Base-by-base conservation (phyloP, 1,139 yeast species). In the Zygoascus sp. region DNA sequence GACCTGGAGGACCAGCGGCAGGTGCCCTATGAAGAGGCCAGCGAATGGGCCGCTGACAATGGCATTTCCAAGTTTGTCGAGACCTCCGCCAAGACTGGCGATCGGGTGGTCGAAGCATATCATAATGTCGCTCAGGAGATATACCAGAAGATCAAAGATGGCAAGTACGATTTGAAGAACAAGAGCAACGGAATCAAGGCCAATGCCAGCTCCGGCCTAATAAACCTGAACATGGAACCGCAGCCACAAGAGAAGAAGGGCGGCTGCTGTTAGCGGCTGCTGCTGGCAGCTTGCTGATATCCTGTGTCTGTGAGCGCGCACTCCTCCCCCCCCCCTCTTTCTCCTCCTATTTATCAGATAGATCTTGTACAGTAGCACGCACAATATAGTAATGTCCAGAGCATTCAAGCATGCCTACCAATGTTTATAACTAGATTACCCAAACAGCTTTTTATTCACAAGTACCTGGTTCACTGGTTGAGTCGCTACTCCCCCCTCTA, bases 41-140 rank as follows among this genome's bases (percentile, higher is more conserved):
- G 81, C 48, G 76, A 78, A 54, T 85, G 89, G 50, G 87, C 95
- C 40, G 81, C 81, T 54, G 82, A 79, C 49, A 84, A 95, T 81
- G 90, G 90, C 2, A 75, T 83, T 58, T 89, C 82, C n/a, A 88
- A 94, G 21, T 89, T 89, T 64, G 87, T 88, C 62, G 97, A 89
- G 66, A 88, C 97, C 1, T 81, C 92, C 55, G 97, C 97, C 32
- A 83, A 87, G 76, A 81, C 88, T 53, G 88, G 88, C 58, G 83
- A 89, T 48, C 84, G 88, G 58, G 96, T 89, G 27, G 88, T 83
- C 55, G 95, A 88, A 60, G 95, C 95, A 0, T 89, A 88, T 61
- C 73, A 84, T 51, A 89, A 83, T 55, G 85, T 89, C 32, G 96
- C 92, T 8, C 76, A 95, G 65, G 95, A 86, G 45, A 67, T 66